Conservation (phyloP, 129 eudicot species). For the Artemisia annua region DNA sequence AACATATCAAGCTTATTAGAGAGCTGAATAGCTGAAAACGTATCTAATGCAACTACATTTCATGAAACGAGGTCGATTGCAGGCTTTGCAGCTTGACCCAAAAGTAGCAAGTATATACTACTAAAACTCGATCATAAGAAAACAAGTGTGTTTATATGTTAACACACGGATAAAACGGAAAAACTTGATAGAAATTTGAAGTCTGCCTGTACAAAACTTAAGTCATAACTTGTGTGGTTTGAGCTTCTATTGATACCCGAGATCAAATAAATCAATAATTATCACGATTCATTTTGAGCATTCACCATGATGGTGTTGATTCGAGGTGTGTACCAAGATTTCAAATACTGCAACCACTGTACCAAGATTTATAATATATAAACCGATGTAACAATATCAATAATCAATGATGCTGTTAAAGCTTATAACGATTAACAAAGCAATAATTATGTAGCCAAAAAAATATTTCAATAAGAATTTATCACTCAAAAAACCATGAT, state of each 20-base stretch:
- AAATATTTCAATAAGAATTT: neutral
- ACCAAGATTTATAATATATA: neutral
- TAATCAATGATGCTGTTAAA: neutral
- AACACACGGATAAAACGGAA: no score
- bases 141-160: neutral
- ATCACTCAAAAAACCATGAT: constrained; percentile 20
- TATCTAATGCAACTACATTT: neutral
- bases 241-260: no score
- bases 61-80: neutral
- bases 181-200: no score
- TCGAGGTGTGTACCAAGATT: no score
- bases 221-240: no score
- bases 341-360: neutral
- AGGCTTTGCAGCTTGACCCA: neutral
- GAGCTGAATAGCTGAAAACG: neutral
- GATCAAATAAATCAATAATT: no score
- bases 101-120: neutral
- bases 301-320: no score
- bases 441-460: neutral
- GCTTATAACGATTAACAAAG: neutral
- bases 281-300: no score
- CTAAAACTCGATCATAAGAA: neutral
- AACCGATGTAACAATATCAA: neutral
- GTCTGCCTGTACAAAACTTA: no score
- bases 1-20: neutral